A percentile compares a stretch with the other conserved stretches of the same genome.
phyloP scores from a whole-genome alignment of 176 grass and related monocot genomes.

The Triticum turgidum region DNA sequence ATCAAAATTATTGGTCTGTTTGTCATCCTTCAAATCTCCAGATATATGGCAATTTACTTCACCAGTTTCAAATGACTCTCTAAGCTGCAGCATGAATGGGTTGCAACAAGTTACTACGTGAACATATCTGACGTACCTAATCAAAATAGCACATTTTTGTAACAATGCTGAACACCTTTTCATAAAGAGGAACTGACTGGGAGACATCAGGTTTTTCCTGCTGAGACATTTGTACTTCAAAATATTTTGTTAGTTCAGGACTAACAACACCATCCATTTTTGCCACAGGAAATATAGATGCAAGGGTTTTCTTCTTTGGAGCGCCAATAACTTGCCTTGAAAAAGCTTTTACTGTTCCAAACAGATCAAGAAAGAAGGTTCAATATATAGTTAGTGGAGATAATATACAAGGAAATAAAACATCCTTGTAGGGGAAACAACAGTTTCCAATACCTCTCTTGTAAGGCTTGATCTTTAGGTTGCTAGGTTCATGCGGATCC shows the following conservation, averaged over 20 bases:
- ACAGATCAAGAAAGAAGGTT: conserved; percentile 35
- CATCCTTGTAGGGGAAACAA: conserved; percentile 17
- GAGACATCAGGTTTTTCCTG: conserved; percentile 51
- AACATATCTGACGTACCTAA: neutral
- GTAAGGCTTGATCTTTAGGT: conserved; percentile 79
- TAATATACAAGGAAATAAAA: conserved; percentile 23
- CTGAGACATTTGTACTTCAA: conserved; percentile 56
- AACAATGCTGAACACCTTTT: conserved; percentile 57
- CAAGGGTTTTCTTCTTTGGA: conserved; percentile 39
- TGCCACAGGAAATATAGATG: conserved; percentile 81
- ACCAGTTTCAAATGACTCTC: conserved; percentile 65
- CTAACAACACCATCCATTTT: conserved; percentile 55
- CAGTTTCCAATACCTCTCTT: conserved; percentile 55
- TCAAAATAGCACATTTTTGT: neutral
- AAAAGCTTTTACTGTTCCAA: conserved; percentile 70
- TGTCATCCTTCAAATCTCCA: conserved; percentile 45
- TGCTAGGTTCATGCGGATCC: conserved; percentile 86
- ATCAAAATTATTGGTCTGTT: conserved; percentile 46
- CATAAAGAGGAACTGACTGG: conserved; percentile 56
- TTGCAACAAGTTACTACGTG: neutral
- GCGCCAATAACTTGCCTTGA: conserved; percentile 35
- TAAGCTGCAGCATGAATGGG: conserved; percentile 56
- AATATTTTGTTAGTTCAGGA: conserved; percentile 48
- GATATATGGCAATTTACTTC: conserved; percentile 43
- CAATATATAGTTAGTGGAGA: conserved; percentile 28